Conservation (phyloP, 176 grass and related monocot genomes). For the Carex parvula region DNA sequence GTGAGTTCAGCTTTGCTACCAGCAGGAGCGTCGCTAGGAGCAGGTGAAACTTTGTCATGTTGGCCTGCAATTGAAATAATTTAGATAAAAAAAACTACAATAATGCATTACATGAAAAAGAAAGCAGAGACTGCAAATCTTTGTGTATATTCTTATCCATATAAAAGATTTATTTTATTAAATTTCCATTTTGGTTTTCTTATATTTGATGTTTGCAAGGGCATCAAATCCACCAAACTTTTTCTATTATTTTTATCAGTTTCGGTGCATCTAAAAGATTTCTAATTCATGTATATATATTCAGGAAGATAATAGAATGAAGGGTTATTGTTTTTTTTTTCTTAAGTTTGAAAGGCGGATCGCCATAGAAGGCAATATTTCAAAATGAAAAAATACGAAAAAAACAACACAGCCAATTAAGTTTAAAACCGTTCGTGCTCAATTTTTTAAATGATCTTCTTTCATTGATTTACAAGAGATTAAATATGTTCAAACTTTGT, state of each 20-base stretch:
- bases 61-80: background rate
- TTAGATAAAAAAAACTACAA: background rate
- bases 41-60: background rate
- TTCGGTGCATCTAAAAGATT: background rate
- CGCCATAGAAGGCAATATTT: background rate
- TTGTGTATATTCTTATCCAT: background rate
- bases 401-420: background rate
- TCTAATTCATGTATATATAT: background rate
- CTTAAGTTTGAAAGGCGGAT: background rate
- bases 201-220: background rate
- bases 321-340: background rate
- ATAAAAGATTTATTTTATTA: background rate
- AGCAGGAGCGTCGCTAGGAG: background rate
- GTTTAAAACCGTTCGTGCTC: background rate
- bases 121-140: background rate
- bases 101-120: background rate
- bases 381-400: background rate
- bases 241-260: background rate
- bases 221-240: background rate
- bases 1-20: background rate
- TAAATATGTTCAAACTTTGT: background rate
- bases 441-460: background rate
- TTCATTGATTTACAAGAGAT: background rate
- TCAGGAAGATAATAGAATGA: background rate
- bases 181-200: background rate